Conservation (phyloP, 768 basidiomycete species). For the Podaxis carcinomalis region DNA sequence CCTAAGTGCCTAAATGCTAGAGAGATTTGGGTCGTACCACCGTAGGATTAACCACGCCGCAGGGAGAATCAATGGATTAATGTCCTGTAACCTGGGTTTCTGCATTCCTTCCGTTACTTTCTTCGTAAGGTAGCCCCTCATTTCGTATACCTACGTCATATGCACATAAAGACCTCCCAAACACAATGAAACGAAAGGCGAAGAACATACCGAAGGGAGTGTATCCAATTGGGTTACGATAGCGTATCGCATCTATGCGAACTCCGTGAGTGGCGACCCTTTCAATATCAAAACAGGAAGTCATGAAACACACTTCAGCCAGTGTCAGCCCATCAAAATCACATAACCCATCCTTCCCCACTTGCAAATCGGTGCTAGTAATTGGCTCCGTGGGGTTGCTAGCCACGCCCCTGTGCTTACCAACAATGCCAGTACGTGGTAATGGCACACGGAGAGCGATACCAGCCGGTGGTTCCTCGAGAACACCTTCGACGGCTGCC, state of each 20-base stretch:
- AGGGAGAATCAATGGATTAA: conserved; percentile 42
- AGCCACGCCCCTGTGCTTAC: background rate
- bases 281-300: background rate
- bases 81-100: conserved; percentile 51
- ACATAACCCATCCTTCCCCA: conserved; percentile 34
- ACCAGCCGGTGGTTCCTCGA: conserved; percentile 58
- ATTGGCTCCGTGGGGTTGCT: background rate
- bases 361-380: conserved; percentile 4
- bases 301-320: conserved; percentile 26
- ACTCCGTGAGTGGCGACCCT: background rate
- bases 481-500: conserved; percentile 46
- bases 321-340: conserved; percentile 48
- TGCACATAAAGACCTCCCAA: background rate
- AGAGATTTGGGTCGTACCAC: conserved; percentile 36
- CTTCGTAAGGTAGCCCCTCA: conserved; percentile 55
- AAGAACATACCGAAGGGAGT: conserved; percentile 41
- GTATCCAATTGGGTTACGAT: conserved; percentile 40
- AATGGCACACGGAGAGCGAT: conserved; percentile 52
- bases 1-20: background rate
- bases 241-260: conserved; percentile 39
- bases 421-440: conserved; percentile 21
- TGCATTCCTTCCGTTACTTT: conserved; percentile 45
- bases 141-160: conserved; percentile 40
- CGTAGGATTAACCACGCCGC: conserved; percentile 66
- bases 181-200: background rate